Base-by-base conservation (phyloP, 2,329 filamentous ascomycete species). In the Emmonsia crescens region DNA sequence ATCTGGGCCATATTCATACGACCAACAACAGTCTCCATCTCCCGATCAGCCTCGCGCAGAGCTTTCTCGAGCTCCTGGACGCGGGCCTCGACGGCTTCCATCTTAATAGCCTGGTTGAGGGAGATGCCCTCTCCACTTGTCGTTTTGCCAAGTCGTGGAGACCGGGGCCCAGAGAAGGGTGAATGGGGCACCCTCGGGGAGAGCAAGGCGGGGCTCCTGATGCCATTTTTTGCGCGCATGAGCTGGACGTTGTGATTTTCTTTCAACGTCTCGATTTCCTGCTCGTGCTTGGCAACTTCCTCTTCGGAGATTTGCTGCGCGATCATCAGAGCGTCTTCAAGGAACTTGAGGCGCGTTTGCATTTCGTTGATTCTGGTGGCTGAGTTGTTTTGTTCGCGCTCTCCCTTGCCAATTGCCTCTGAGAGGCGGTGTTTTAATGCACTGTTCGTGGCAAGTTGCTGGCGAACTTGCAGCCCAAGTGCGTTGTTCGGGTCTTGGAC, bases 231-330 rank as follows among this genome's bases (percentile, higher is more conserved):
- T 69, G 91, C 83, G 16, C 93, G 88, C 66, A 86, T 85, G 38
- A 97, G 83, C 69, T 94, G 89, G 21, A 81, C 80, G 70, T 84
- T 90, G 70, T 94, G 86, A 63, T 85, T 88, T 61, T 95, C 90
- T 66, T 88, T 87, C 60, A 97, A 78, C 27, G 82, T 79, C 21
- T 83, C 79, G 44, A 96, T 83, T 74, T 96, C 91, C 44, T 94
- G 90, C 73, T 97, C 94, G 70, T 96, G 91, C 57, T 85, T 86
- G 51, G 84, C 78, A 62, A 97, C 85, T 60, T 64, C 64, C 27
- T 93, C 91, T 72, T 99, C 94, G 0, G 91, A 93, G 24, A 88
- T 84, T 61, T 90, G 87, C 74, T 97, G 93, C 1, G 93, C 91
- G 24, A 84, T 77, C 60, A 95, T 81, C 27, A 99, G 83, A 68